phyloP scores from a whole-genome alignment of 495 filamentous ascomycete genomes.

The Parmelia sp. region DNA sequence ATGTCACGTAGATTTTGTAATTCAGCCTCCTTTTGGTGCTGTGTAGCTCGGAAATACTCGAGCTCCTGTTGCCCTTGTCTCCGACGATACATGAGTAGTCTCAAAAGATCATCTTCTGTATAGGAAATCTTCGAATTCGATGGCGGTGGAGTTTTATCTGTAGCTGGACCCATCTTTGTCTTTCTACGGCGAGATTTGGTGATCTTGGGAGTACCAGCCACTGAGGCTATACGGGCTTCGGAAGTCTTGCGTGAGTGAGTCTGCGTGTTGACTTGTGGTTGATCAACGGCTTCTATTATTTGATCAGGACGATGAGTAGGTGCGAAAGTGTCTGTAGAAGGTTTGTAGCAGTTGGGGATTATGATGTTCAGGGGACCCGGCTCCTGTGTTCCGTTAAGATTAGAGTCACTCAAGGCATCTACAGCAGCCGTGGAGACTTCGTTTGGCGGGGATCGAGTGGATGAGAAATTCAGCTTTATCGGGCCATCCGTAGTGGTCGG shows the following conservation, averaged over 20 bases:
- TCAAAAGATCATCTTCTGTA: constrained; percentile 5
- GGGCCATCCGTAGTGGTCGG: background rate
- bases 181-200: background rate
- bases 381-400: background rate
- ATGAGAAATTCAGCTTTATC: background rate
- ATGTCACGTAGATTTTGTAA: constrained; percentile 4
- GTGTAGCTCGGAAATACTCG: constrained; percentile 6
- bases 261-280: background rate
- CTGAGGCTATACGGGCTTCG: background rate
- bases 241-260: background rate
- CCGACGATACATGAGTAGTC: constrained; percentile 3
- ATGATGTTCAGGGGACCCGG: no score
- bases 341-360: background rate
- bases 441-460: background rate
- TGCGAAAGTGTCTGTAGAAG: no score
- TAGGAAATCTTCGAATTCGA: background rate
- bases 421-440: background rate
- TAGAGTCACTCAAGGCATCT: background rate
- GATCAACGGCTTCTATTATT: background rate
- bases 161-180: background rate
- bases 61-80: constrained; percentile 12
- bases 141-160: background rate
- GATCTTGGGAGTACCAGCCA: background rate
- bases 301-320: background rate
- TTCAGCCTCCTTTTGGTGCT: constrained; percentile 5